Conservation (phyloP, 192 early-diverging fungal genomes). For the Spizellomyces sp. region DNA sequence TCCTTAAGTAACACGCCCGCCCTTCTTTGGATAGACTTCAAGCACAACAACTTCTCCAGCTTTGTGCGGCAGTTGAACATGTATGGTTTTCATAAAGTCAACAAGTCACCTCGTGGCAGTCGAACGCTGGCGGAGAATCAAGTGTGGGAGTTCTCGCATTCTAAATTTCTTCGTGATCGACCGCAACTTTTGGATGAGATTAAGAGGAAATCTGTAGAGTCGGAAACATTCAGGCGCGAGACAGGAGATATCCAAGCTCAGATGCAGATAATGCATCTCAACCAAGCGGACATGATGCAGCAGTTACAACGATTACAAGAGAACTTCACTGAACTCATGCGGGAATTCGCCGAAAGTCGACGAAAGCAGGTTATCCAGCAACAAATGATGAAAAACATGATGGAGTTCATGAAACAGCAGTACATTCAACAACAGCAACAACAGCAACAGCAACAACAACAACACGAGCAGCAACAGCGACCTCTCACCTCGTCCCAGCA, state of each 20-base stretch:
- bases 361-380: constrained; percentile 72
- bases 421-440: constrained; percentile 2
- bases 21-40: constrained; percentile 58
- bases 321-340: constrained; percentile 68
- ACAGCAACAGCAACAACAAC: constrained; percentile 2
- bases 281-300: constrained; percentile 74
- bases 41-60: constrained; percentile 80
- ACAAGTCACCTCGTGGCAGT: constrained; percentile 83
- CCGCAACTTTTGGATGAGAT: constrained; percentile 92
- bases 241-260: constrained; percentile 76
- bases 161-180: constrained; percentile 82
- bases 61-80: constrained; percentile 75
- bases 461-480: not conserved
- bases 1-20: not conserved
- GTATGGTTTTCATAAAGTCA: constrained; percentile 84
- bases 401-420: constrained; percentile 55
- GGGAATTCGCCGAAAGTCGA: constrained; percentile 74
- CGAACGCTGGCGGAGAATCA: constrained; percentile 74
- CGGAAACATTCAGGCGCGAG: constrained; percentile 71
- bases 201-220: constrained; percentile 88
- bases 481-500: too few species aligned
- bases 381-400: constrained; percentile 65
- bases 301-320: constrained; percentile 75
- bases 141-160: constrained; percentile 90
- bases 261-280: constrained; percentile 75